A percentile compares a stretch with the other conserved stretches of the same genome.
phyloP scores from a whole-genome alignment of 2,329 filamentous ascomycete species.

The Cercospora janseana region DNA sequence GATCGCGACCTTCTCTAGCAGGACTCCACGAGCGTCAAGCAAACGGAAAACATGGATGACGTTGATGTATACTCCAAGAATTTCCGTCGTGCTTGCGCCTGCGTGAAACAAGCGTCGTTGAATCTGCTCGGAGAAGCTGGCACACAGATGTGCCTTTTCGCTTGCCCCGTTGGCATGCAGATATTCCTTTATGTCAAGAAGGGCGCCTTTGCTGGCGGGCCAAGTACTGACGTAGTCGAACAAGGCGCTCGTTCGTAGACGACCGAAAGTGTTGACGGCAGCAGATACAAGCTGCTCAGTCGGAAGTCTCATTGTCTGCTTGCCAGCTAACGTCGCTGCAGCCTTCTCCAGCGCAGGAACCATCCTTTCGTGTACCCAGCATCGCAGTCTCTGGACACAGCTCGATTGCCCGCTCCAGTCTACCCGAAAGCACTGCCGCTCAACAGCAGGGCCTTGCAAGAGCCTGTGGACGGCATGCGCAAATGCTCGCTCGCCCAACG shows the following conservation, averaged over 20 bases:
- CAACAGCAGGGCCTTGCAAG: slow-evolving; percentile 61
- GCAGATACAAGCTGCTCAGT: slow-evolving; percentile 67
- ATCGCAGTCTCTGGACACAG: slow-evolving; percentile 59
- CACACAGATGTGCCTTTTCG: slow-evolving; percentile 67
- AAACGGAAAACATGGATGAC: slow-evolving; percentile 75
- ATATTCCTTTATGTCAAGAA: slow-evolving; percentile 67
- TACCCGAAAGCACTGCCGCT: slow-evolving; percentile 58
- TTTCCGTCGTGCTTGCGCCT: slow-evolving; percentile 71
- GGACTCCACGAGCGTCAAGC: slow-evolving; percentile 72
- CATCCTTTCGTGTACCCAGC: slow-evolving; percentile 69
- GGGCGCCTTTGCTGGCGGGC: slow-evolving; percentile 67
- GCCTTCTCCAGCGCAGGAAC: slow-evolving; percentile 61
- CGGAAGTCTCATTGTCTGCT: slow-evolving; percentile 18
- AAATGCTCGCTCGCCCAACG: slow-evolving; percentile 67
- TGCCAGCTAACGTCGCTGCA: slow-evolving; percentile 32
- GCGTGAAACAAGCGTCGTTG: slow-evolving; percentile 69
- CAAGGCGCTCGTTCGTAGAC: slow-evolving; percentile 66
- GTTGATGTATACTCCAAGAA: slow-evolving; percentile 73
- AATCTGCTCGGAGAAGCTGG: slow-evolving; percentile 65
- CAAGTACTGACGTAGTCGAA: slow-evolving; percentile 78
- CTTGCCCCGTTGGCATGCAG: slow-evolving; percentile 67
- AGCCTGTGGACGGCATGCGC: slow-evolving; percentile 68
- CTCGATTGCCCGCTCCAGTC: slow-evolving; percentile 57
- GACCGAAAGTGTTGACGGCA: slow-evolving; percentile 65
- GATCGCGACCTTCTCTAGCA: slow-evolving; percentile 70